These are phyloP conservation scores for Pseudonectria foliicola DNA, from an alignment of 2,329 filamentous ascomycete genomes.

Conservation along the genomic window DNA sequence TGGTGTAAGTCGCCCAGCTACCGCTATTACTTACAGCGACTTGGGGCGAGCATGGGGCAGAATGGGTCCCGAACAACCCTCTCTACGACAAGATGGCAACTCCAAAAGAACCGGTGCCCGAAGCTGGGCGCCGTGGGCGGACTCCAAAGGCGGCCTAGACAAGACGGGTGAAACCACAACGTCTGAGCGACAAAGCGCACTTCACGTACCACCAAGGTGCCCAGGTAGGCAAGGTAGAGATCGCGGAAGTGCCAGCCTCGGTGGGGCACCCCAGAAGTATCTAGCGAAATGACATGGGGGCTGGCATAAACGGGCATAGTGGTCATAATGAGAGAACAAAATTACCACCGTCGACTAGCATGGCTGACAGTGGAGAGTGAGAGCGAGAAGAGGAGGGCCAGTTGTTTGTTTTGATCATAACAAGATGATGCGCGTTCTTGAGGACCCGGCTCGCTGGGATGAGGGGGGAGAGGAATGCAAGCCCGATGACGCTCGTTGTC, in stretches of 20 bases:
- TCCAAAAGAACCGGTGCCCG: too few species aligned
- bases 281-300: constrained; percentile 23
- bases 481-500: constrained; percentile 4
- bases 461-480: constrained; percentile 7
- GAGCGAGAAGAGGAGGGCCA: constrained; percentile 8
- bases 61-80: too few species aligned
- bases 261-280: constrained; percentile 12
- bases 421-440: constrained; percentile 22
- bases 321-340: constrained; percentile 12
- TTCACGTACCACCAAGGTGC: too few species aligned
- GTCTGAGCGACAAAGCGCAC: too few species aligned
- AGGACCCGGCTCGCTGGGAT: constrained; percentile 14
- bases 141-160: too few species aligned
- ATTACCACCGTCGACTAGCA: constrained; percentile 20
- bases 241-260: constrained; percentile 10
- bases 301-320: constrained; percentile 23
- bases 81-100: too few species aligned
- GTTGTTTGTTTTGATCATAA: constrained; percentile 19
- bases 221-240: too few species aligned
- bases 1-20: too few species aligned
- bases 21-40: too few species aligned
- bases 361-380: constrained; percentile 17
- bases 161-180: too few species aligned
- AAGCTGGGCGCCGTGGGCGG: too few species aligned
- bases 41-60: too few species aligned